Evolutionary conservation across 2,329 filamentous ascomycete species (phyloP).

Genomic region (Rutstroemia sp.): DNA sequence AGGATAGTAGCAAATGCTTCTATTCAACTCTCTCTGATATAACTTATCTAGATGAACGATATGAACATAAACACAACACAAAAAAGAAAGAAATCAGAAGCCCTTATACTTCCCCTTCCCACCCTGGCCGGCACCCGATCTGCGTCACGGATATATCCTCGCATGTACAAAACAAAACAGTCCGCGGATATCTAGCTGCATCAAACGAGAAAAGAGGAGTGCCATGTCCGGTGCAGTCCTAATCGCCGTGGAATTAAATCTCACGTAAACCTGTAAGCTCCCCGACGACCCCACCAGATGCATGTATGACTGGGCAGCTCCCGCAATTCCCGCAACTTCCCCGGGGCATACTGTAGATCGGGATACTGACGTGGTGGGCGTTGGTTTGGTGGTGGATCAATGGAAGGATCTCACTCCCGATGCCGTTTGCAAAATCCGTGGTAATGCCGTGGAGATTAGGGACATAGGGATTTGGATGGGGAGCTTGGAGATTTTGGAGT

Average conservation of each 20-base stretch:
- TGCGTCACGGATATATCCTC: no score
- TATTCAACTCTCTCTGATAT: background rate
- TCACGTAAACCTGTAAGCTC: background rate
- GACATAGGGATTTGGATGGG: background rate
- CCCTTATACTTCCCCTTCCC: no score
- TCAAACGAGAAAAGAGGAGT: background rate
- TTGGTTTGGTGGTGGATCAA: background rate
- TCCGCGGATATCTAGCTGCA: background rate
- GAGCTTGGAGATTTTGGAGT: no score
- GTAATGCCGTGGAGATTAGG: background rate
- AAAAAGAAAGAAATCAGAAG: no score
- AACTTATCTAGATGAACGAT: background rate
- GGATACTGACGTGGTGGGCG: no score
- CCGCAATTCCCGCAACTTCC: background rate
- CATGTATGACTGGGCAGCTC: background rate
- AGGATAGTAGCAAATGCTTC: no score
- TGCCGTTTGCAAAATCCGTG: background rate
- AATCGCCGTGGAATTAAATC: background rate
- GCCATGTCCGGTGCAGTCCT: no score
- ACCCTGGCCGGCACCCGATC: no score
- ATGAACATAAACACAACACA: no score
- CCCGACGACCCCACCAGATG: background rate
- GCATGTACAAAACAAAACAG: no score
- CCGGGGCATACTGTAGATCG: background rate
- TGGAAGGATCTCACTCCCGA: background rate